phyloP scores from a whole-genome alignment of 192 early-diverging fungal species.

The Entophlyctis helioformis region DNA sequence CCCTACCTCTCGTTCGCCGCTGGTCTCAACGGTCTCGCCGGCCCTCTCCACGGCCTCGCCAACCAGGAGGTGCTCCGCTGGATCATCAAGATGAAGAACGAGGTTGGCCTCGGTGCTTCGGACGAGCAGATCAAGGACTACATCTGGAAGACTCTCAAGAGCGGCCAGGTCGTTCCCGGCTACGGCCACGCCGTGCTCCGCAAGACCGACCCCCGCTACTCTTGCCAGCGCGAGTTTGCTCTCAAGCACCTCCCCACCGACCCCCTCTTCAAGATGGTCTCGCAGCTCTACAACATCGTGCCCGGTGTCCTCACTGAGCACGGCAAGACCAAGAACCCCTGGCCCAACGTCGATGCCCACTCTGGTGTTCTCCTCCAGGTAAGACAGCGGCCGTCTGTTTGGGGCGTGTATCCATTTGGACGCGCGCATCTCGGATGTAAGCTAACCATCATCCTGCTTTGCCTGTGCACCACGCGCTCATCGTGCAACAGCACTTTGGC shows the following conservation, averaged over 20 bases:
- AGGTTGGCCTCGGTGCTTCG: slow-evolving; percentile 71
- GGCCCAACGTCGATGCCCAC: slow-evolving; percentile 99
- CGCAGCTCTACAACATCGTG: slow-evolving; percentile 92
- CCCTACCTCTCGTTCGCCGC: slow-evolving; percentile 97
- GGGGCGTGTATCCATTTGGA: too few species aligned
- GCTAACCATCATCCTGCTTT: too few species aligned
- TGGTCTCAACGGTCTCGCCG: slow-evolving; percentile 93
- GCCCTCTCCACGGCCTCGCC: slow-evolving; percentile 97
- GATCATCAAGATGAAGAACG: slow-evolving; percentile 85
- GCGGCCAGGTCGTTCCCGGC: slow-evolving; percentile 94
- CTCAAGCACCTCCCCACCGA: slow-evolving; percentile 95
- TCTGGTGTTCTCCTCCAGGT: slow-evolving; percentile 82
- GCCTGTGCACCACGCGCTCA: too few species aligned
- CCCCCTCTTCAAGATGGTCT: slow-evolving; percentile 92
- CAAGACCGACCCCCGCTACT: slow-evolving; percentile 96
- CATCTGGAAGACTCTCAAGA: slow-evolving; percentile 90
- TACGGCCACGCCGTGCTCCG: slow-evolving; percentile 98
- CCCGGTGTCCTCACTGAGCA: slow-evolving; percentile 94
- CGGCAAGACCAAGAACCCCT: slow-evolving; percentile 99
- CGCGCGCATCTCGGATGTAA: too few species aligned
- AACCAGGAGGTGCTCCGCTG: slow-evolving; percentile 99
- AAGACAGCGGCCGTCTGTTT: too few species aligned
- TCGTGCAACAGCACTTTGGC: slow-evolving; percentile 66
- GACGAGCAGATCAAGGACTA: slow-evolving; percentile 95
- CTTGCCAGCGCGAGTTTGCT: slow-evolving; percentile 96